Base-by-base conservation (phyloP, 768 basidiomycete genomes). In the Lactarius vividus region DNA sequence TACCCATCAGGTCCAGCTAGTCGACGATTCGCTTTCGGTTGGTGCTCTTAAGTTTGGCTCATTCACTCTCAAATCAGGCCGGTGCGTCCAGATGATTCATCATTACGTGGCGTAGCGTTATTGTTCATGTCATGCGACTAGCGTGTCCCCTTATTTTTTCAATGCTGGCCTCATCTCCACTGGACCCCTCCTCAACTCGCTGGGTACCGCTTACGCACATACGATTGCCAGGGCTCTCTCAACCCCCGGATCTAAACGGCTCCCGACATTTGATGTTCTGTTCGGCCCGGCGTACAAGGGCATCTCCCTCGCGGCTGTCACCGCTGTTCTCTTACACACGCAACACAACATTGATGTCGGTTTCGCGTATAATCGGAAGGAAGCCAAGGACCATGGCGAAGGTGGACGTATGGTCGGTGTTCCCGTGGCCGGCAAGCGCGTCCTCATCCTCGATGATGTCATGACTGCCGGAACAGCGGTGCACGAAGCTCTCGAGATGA, bases 231-330 rank as follows among this genome's bases (percentile, higher is more conserved):
- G 79, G 26, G 83, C 90, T 0, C 77, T 79, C 9, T 78, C 80
- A 49, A 62, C 74, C 54, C 71, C 74, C 7, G 68, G 69, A 61
- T 59, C 70, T 56, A 60, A 63, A 2, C 61, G 71, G 11, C 64
- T 83, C 7, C 78, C 80, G 0, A 55, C 73, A 31, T 87, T 96
- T 71, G 92, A 96, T 71, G 84, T 98, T 54, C 82, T 98, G 39
- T 97, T 98, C 71, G 96, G 96, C 0, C 96, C 96, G 0, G 96
- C 96, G 2, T 98, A 98, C 80, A 98, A 98, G 79, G 96, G 94
- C 29, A 98, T 98, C 73, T 84, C 95, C 0, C 86, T 99, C 59
- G 96, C 95, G 0, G 90, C 96, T 0, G 84, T 89, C 39, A 92
- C 96, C 3, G 82, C 90, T 3, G 82, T 96, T 23, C 81, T 88